Conservation (phyloP, 805 yeast genomes). For the Monosporozyma unispora region DNA sequence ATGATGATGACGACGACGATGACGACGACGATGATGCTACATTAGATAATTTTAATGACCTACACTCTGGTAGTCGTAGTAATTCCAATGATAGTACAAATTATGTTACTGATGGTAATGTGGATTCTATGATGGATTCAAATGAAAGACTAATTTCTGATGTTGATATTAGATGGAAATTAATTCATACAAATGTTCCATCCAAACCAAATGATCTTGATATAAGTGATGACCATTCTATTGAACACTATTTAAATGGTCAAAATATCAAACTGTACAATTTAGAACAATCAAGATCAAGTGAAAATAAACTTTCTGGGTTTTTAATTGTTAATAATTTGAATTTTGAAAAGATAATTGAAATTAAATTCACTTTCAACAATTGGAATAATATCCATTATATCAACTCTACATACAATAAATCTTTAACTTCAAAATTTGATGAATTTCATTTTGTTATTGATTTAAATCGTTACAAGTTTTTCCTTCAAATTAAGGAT, state of each 20-base stretch:
- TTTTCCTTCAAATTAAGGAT: slow-evolving; percentile 19
- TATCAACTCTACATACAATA: slow-evolving; percentile 20
- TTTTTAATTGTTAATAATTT: slow-evolving; percentile 25
- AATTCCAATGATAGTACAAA: not conserved
- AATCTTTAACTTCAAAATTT: slow-evolving; percentile 17
- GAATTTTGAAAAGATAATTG: slow-evolving; percentile 28
- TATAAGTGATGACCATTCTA: not conserved
- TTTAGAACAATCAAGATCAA: slow-evolving; percentile 1
- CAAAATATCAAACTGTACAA: slow-evolving; percentile 20
- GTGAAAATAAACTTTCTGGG: slow-evolving; percentile 18
- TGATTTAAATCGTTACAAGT: slow-evolving; percentile 22
- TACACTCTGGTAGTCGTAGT: not conserved
- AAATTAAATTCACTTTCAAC: slow-evolving; percentile 29
- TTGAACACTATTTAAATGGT: slow-evolving; percentile 14
- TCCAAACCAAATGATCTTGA: not conserved
- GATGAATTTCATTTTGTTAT: slow-evolving; percentile 28
- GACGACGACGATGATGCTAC: slow-evolving; percentile 5
- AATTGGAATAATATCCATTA: slow-evolving; percentile 29
- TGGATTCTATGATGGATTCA: not conserved
- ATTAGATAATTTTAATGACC: not conserved
- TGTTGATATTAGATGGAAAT: slow-evolving; percentile 4
- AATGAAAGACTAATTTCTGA: not conserved
- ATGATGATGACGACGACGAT: slow-evolving; percentile 3
- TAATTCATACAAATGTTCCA: slow-evolving; percentile 2
- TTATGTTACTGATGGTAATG: not conserved